These are phyloP conservation scores for Aspergillus oerlinghausenensis DNA, from an alignment of 2,329 filamentous ascomycete genomes.

Conservation along the genomic window DNA sequence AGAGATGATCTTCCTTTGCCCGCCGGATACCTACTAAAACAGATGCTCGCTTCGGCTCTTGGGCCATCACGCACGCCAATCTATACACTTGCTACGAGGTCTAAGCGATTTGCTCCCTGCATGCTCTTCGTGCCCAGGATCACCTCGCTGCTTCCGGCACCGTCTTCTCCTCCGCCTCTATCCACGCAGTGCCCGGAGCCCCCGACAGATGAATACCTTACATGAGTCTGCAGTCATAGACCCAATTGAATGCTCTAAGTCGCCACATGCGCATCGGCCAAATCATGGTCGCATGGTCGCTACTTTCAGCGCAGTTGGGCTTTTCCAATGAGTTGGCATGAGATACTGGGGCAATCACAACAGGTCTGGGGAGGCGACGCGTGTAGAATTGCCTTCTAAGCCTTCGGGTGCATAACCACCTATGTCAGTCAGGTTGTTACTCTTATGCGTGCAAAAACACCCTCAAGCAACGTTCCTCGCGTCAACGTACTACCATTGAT, in stretches of 20 bases:
- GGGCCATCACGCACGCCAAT: background rate
- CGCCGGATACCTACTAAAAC: background rate
- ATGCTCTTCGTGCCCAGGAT: background rate
- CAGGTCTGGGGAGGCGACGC: background rate
- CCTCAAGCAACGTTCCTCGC: background rate
- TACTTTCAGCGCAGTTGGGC: background rate
- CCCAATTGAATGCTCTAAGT: background rate
- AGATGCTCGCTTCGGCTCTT: background rate
- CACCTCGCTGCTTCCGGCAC: too few species aligned
- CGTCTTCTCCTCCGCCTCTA: background rate
- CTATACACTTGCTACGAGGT: background rate
- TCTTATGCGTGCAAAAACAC: background rate
- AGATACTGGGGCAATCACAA: background rate
- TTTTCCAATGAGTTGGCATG: background rate
- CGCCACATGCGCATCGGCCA: background rate
- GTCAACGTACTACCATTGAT: background rate
- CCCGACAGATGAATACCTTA: background rate
- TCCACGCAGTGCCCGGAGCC: background rate
- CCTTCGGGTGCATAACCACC: background rate
- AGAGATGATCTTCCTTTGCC: constrained; percentile 27
- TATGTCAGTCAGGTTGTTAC: background rate
- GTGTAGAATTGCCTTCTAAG: background rate
- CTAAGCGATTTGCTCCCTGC: background rate
- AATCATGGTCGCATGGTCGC: background rate
- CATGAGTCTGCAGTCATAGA: background rate